Conservation (phyloP, 768 basidiomycete genomes). For the Boletus rubescentipes region DNA sequence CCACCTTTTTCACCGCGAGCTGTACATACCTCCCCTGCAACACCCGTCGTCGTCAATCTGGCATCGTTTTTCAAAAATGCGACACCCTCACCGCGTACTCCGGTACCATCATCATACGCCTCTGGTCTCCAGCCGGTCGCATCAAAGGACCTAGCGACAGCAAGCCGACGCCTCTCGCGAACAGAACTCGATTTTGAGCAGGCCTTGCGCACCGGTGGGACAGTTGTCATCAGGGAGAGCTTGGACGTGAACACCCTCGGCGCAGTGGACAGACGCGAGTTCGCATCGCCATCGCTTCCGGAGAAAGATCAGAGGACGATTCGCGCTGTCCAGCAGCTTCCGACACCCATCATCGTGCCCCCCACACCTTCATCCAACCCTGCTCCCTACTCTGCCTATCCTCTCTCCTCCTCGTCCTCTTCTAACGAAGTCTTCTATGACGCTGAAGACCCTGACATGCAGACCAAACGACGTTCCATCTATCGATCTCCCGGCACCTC, state of each 20-base stretch:
- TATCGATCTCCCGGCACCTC: slow-evolving; percentile 88
- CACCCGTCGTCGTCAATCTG: slow-evolving; percentile 48
- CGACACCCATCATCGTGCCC: slow-evolving; percentile 63
- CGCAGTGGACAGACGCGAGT: slow-evolving; percentile 44
- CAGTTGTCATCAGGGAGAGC: slow-evolving; percentile 68
- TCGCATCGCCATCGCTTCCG: slow-evolving; percentile 42
- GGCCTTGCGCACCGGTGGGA: slow-evolving; percentile 64
- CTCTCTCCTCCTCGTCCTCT: slow-evolving; percentile 46
- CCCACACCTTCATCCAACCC: slow-evolving; percentile 60
- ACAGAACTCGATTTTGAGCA: slow-evolving; percentile 83
- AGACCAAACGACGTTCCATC: slow-evolving; percentile 78
- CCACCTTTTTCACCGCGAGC: not conserved
- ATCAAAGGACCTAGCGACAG: slow-evolving; percentile 44
- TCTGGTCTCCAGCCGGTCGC: slow-evolving; percentile 56
- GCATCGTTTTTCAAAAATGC: slow-evolving; percentile 63
- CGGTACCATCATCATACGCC: slow-evolving; percentile 51
- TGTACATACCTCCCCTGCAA: not conserved
- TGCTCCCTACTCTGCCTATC: slow-evolving; percentile 33
- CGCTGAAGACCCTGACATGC: slow-evolving; percentile 63
- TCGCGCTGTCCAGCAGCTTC: slow-evolving; percentile 42
- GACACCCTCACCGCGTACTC: slow-evolving; percentile 44
- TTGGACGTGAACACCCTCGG: slow-evolving; percentile 70
- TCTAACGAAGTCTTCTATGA: slow-evolving; percentile 63
- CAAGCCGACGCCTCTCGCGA: slow-evolving; percentile 60
- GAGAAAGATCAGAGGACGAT: slow-evolving; percentile 37